Percentiles rank a stretch among this genome's conserved stretches.
Conservation (phyloP, 2,329 filamentous ascomycete genomes). For the Aquanectria penicillioides region DNA sequence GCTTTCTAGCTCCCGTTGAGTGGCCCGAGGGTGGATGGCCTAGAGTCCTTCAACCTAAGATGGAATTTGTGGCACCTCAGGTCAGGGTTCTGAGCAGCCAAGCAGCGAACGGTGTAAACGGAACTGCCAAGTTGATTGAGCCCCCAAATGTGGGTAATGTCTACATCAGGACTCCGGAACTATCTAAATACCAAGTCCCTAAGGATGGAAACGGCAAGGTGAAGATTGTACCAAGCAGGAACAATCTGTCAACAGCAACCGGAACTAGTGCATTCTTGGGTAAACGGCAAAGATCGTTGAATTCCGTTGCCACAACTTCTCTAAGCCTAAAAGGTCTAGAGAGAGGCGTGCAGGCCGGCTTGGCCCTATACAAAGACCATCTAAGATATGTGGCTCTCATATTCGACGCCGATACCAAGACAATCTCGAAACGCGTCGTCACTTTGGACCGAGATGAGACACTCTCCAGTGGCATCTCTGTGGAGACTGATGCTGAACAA, state of each 20-base stretch:
- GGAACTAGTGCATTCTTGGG: conserved; percentile 21
- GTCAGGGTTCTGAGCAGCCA: not conserved
- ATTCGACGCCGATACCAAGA: not conserved
- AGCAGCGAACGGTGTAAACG: not conserved
- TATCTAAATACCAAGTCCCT: conserved; percentile 9
- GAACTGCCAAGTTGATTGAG: not conserved
- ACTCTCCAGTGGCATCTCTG: not conserved
- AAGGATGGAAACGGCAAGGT: not conserved
- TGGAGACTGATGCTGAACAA: not conserved
- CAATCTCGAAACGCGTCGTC: not conserved
- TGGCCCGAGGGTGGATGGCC: conserved; percentile 25
- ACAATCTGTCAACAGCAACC: conserved; percentile 3
- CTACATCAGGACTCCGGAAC: conserved; percentile 18
- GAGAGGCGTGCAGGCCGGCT: conserved; percentile 6
- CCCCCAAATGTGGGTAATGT: conserved; percentile 10
- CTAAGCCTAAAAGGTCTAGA: not conserved
- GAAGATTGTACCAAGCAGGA: not conserved
- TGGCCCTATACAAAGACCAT: conserved; percentile 25
- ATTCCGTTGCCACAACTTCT: conserved; percentile 15
- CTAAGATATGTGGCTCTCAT: conserved; percentile 16
- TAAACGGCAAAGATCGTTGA: conserved; percentile 15
- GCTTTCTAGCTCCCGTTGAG: conserved; percentile 17
- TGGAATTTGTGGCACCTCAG: conserved; percentile 11
- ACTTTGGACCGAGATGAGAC: conserved; percentile 5
- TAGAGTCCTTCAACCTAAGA: conserved; percentile 10